phyloP scores from a whole-genome alignment of 2,329 filamentous ascomycete genomes.

The Fusarium duplospermum region DNA sequence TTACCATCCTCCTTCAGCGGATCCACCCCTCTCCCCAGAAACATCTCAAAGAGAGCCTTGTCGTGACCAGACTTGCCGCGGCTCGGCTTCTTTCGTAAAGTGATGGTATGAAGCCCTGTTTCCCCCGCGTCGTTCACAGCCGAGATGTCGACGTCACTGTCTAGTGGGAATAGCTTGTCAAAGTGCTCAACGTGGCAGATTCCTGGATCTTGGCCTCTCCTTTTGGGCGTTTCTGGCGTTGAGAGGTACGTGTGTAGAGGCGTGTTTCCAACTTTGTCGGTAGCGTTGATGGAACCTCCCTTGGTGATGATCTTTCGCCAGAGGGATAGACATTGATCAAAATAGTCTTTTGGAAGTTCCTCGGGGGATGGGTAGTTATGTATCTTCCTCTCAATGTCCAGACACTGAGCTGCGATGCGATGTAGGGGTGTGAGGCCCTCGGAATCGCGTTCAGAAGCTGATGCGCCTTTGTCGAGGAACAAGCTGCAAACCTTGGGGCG shows the following conservation, averaged over 20 bases:
- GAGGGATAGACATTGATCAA: conserved; percentile 14
- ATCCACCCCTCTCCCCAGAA: conserved; percentile 34
- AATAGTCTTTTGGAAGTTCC: not conserved
- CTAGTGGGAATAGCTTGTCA: conserved; percentile 20
- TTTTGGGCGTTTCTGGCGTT: not conserved
- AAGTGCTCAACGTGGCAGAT: conserved; percentile 28
- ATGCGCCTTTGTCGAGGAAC: conserved; percentile 27
- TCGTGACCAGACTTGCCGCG: conserved; percentile 10
- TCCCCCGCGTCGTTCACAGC: conserved; percentile 26
- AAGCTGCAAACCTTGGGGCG: conserved; percentile 29
- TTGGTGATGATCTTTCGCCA: conserved; percentile 12
- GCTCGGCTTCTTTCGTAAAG: not conserved
- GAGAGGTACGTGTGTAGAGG: conserved; percentile 26
- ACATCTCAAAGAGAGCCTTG: conserved; percentile 22
- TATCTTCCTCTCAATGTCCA: not conserved
- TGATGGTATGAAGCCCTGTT: conserved; percentile 32
- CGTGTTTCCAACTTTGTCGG: conserved; percentile 27
- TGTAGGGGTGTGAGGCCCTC: conserved; percentile 30
- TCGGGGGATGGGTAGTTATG: not conserved
- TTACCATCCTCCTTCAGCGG: conserved; percentile 34
- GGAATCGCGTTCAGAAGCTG: conserved; percentile 13
- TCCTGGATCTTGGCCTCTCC: accelerated
- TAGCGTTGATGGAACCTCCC: conserved; percentile 28
- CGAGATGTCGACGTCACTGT: conserved; percentile 26
- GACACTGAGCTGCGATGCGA: conserved; percentile 28